Evolutionary conservation across 2,329 filamentous ascomycete genomes (phyloP), one percentile per base, ranked within the genome.

Genomic region (Colletotrichum nymphaeae): DNA sequence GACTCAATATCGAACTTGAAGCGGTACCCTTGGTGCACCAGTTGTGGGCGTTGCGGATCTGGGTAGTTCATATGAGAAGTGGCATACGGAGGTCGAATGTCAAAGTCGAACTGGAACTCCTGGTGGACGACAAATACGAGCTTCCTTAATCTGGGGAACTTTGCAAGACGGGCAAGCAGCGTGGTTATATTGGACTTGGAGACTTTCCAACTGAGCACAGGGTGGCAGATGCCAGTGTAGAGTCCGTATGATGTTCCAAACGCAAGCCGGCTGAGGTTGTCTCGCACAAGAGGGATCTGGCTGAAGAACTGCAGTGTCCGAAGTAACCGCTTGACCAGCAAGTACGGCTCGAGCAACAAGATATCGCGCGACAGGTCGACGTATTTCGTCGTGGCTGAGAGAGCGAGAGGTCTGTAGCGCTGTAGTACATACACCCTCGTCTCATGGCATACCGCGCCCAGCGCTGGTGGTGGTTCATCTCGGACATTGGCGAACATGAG

Each of bases 1-100:
- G 82, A 81, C 69, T 86, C 85, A 65, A 86, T 83, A 77, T 86
- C 85, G 74, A 85, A 86, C 75, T 84, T 85, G 79, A 84, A 86
- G 69, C 85, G 82, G 76, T 86, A 86, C 3, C 83, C 82, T 72
- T 86, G 83, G 77, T 84, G 84, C 16, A 86, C 79, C n/a, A 84
- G 78, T 67, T 85, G 83, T 42, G 83, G 82, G 24, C 79, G 78
- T 64, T 80, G 63, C 58, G 76, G 62, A 73, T 74, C 55, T 19
- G 69, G 74, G 49, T 57, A 74, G 56, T 49, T 64, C 67, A 62
- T 42, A 57, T 63, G 63, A 55, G 67, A 63, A 30, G 59, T 42
- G 67, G 58, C 46, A 75, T 72, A 80, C 32, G 75, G 78, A 63
- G 78, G 79, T 8, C 79, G 77, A 22, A 78, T 79, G 72, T 82